Percentiles rank a stretch among this genome's conserved stretches.
Evolutionary conservation across 352 stramenopile genomes (phyloP).

Genomic region (Labyrinthula sp.): DNA sequence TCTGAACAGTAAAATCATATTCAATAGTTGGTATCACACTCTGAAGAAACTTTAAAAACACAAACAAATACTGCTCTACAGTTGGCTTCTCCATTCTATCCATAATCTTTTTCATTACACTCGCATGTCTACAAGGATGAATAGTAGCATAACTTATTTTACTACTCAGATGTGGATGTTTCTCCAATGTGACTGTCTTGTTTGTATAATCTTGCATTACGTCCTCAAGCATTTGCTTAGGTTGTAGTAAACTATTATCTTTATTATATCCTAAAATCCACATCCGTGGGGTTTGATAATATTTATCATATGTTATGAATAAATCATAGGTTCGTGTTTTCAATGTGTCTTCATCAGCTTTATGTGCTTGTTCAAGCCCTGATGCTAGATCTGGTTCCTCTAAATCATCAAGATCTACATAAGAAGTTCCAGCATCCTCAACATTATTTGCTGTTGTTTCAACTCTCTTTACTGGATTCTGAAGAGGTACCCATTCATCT

Average conservation of each 20-base stretch:
- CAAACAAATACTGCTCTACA: slow-evolving; percentile 75
- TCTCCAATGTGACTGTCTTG: slow-evolving; percentile 93
- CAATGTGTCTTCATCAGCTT: slow-evolving; percentile 26
- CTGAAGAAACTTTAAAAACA: slow-evolving; percentile 99
- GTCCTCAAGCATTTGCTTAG: slow-evolving; percentile 88
- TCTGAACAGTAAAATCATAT: slow-evolving; percentile 97
- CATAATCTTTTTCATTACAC: slow-evolving; percentile 94
- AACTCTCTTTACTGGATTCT: not conserved
- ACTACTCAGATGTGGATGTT: slow-evolving; percentile 65
- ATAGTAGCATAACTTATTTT: slow-evolving; percentile 71
- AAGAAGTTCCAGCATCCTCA: not conserved
- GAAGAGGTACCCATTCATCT: slow-evolving; percentile 19
- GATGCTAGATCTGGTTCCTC: not conserved
- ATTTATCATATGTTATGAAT: slow-evolving; percentile 97
- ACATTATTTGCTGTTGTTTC: slow-evolving; percentile 8
- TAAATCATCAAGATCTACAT: slow-evolving; percentile 33
- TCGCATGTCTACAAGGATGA: slow-evolving; percentile 89
- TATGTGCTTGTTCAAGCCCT: not conserved
- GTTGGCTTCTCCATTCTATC: slow-evolving; percentile 48
- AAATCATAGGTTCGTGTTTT: slow-evolving; percentile 86
- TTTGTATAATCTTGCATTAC: slow-evolving; percentile 98
- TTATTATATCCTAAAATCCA: slow-evolving; percentile 91
- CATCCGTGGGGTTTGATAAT: slow-evolving; percentile 94
- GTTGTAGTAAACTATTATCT: slow-evolving; percentile 47
- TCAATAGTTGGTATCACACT: slow-evolving; percentile 95